phyloP scores from a whole-genome alignment of 495 filamentous ascomycete genomes.

The Lineolata rhizophorae region DNA sequence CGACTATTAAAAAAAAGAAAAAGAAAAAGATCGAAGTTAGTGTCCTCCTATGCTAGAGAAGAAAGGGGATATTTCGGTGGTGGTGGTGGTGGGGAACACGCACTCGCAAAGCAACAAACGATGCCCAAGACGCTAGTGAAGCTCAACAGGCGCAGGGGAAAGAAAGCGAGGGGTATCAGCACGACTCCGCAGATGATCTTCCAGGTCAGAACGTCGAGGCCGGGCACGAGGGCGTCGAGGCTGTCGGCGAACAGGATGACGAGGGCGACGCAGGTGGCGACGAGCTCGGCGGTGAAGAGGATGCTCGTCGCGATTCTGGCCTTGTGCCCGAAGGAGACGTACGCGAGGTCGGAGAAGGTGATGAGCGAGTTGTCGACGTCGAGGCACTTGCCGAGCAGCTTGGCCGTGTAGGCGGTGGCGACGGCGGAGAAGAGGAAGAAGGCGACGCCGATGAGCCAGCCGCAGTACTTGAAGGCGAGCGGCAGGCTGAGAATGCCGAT shows the following conservation, averaged over 20 bases:
- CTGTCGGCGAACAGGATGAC: conserved; percentile 89
- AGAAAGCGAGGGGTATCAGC: conserved; percentile 63
- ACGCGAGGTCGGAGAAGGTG: conserved; percentile 88
- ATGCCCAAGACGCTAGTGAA: conserved; percentile 85
- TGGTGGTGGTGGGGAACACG: too few relatives aligned
- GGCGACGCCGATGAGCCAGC: conserved; percentile 67
- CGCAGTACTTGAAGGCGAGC: conserved; percentile 70
- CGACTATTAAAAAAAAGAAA: conserved; percentile 52
- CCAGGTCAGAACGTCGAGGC: conserved; percentile 49
- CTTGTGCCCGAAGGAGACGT: conserved; percentile 68
- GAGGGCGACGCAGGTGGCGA: conserved; percentile 77
- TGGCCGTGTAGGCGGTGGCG: conserved; percentile 71
- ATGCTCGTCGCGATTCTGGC: conserved; percentile 63
- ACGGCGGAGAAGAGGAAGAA: conserved; percentile 53
- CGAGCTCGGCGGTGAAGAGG: conserved; percentile 70
- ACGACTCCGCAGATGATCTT: conserved; percentile 71
- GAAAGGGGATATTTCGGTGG: conserved; percentile 1
- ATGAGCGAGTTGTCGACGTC: conserved; percentile 60
- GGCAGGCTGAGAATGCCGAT: conserved; percentile 78
- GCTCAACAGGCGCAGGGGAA: conserved; percentile 66
- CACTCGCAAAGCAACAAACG: conserved; percentile 65
- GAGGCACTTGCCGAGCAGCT: conserved; percentile 69
- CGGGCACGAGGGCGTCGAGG: conserved; percentile 56
- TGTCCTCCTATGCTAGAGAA: not conserved
- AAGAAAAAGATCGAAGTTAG: conserved; percentile 35